These are phyloP conservation scores for Combretum micranthum DNA, from an alignment of 345 rosid genomes.

Conservation along the genomic window DNA sequence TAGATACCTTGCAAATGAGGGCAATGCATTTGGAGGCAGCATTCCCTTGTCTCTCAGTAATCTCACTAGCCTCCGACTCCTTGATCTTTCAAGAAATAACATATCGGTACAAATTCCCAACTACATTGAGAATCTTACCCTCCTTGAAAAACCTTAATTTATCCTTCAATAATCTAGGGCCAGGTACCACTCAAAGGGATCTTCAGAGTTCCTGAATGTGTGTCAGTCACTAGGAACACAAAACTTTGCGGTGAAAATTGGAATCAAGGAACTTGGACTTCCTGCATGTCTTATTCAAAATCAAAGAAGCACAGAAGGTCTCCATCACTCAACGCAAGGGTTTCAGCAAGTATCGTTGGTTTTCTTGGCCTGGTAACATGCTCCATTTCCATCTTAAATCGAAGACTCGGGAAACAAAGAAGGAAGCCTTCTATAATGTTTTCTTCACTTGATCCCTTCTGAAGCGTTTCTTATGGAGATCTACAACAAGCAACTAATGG, in stretches of 20 bases:
- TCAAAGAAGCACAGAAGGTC: too few relatives aligned
- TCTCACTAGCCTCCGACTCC: background rate
- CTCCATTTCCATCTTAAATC: background rate
- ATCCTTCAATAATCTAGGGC: constrained; percentile 21
- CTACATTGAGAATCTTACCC: constrained; percentile 3
- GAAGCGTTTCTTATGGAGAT: constrained; percentile 11
- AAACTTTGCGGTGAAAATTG: constrained; percentile 19
- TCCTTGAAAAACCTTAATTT: constrained; percentile 6
- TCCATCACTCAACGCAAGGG: background rate
- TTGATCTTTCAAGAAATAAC: constrained; percentile 13
- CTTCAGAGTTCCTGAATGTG: constrained; percentile 5
- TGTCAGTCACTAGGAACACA: constrained; percentile 2
- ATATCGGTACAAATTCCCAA: constrained; percentile 8
- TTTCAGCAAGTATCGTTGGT: background rate
- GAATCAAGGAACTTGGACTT: background rate
- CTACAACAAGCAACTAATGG: constrained; percentile 8
- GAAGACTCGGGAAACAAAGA: background rate
- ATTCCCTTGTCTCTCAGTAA: constrained; percentile 7
- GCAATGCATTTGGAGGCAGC: constrained; percentile 4
- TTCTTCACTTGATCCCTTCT: background rate
- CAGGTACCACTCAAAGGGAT: constrained; percentile 15
- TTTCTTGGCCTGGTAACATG: too few relatives aligned
- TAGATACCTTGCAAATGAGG: background rate
- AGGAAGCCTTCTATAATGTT: background rate
- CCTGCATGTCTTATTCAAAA: background rate